Conservation (phyloP, 495 filamentous ascomycete genomes). For the Monascus purpureus region DNA sequence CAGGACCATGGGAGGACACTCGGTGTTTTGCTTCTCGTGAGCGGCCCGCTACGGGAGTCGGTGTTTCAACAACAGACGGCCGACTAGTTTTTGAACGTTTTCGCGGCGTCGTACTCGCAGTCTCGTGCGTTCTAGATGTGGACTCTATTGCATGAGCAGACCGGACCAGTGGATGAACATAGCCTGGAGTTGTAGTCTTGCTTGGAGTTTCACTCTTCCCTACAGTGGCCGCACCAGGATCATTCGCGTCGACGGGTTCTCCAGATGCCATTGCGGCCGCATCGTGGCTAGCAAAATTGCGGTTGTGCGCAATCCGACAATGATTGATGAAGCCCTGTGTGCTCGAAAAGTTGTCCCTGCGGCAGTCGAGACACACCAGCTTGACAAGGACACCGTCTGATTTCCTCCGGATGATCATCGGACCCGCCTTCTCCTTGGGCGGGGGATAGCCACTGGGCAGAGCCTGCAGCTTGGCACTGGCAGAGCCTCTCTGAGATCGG, state of each 20-base stretch:
- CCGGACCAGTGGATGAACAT: slow-evolving; percentile 58
- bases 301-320: slow-evolving; percentile 84
- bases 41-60: slow-evolving; percentile 10
- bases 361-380: slow-evolving; percentile 79
- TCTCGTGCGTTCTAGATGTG: slow-evolving; percentile 28
- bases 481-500: slow-evolving; percentile 45
- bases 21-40: slow-evolving; percentile 2
- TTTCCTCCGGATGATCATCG: slow-evolving; percentile 45
- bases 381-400: slow-evolving; percentile 53
- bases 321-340: slow-evolving; percentile 98
- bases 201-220: slow-evolving; percentile 32
- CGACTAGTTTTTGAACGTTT: slow-evolving; percentile 9
- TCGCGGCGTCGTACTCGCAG: slow-evolving; percentile 25
- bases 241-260: slow-evolving; percentile 59
- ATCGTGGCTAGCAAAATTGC: slow-evolving; percentile 87
- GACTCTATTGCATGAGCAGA: slow-evolving; percentile 43
- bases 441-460: slow-evolving; percentile 58
- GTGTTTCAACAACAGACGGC: slow-evolving; percentile 17
- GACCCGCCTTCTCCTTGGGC: slow-evolving; percentile 50
- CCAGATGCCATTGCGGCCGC: slow-evolving; percentile 85
- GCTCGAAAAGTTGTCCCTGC: slow-evolving; percentile 80
- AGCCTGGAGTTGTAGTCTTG: slow-evolving; percentile 26
- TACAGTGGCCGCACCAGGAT: slow-evolving; percentile 40
- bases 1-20: slow-evolving; percentile 6
- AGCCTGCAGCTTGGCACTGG: slow-evolving; percentile 51